phyloP scores from a whole-genome alignment of 2,329 filamentous ascomycete species.

The Phyllachora maydis region DNA sequence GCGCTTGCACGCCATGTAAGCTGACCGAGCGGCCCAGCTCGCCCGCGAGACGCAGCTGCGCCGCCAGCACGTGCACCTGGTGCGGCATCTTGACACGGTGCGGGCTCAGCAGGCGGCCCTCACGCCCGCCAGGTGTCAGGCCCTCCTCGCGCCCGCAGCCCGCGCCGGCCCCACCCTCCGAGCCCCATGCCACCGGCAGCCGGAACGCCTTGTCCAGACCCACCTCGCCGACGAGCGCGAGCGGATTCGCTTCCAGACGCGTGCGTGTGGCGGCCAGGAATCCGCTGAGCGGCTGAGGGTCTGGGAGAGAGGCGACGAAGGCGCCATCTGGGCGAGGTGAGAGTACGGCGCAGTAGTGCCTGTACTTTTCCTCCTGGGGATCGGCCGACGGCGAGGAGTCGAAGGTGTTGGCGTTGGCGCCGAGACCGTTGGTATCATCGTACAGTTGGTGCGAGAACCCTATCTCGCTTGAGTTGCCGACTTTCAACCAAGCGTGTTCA shows the following conservation, averaged over 20 bases:
- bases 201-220: slow-evolving; percentile 62
- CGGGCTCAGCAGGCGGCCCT: slow-evolving; percentile 45
- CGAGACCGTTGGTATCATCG: slow-evolving; percentile 21
- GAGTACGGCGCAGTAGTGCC: slow-evolving; percentile 49
- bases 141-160: slow-evolving; percentile 19
- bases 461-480: too few species aligned
- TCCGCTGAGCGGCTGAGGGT: slow-evolving; percentile 5
- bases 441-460: slow-evolving; percentile 68
- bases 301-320: slow-evolving; percentile 16
- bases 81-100: slow-evolving; percentile 48
- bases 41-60: slow-evolving; percentile 52
- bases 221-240: slow-evolving; percentile 55
- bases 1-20: slow-evolving; percentile 57
- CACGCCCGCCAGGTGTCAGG: slow-evolving; percentile 48
- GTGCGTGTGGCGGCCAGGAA: slow-evolving; percentile 23
- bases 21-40: slow-evolving; percentile 44
- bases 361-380: slow-evolving; percentile 16
- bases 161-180: slow-evolving; percentile 4
- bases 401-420: slow-evolving; percentile 13
- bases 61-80: slow-evolving; percentile 42
- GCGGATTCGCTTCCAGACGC: slow-evolving; percentile 33
- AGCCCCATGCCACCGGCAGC: slow-evolving; percentile 38
- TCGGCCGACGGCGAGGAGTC: slow-evolving; percentile 8
- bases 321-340: slow-evolving; percentile 24
- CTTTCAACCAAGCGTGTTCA: too few species aligned